Base-by-base conservation (phyloP, 805 yeast species). In the Hermanozyma aechmeae region DNA sequence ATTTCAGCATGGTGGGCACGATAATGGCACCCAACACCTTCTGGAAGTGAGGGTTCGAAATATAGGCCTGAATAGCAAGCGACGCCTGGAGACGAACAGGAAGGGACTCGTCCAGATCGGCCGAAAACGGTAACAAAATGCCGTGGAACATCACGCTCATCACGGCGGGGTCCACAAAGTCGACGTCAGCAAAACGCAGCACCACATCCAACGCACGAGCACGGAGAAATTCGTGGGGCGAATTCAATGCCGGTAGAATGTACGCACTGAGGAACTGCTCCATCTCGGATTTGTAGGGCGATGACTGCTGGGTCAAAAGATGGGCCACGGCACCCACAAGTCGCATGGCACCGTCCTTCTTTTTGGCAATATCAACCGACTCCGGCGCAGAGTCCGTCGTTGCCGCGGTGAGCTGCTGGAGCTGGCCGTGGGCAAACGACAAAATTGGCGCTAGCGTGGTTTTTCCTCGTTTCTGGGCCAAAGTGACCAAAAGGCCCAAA, bases 81-180 rank as follows among this genome's bases (percentile, higher is more conserved):
- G 96, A 84, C 12, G 89, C 86, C 46, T 84, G 82, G 27, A 89
- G 68, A 49, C 77, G 80, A 3, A 85, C 83, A 0, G 96, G 95
- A 29, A 74, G 53, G 32, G 80, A 58, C 22, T 25, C 35, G 13
- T 29, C 27, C 19, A 40, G 25, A 13, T 46, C 43, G 9, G 46
- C 22, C 25, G 40, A 40, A 33, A 62, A 62, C 25, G 51, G 51
- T 2, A 40, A 37, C 16, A 60, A 39, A 13, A 63, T 53, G 4
- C 61, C 60, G 23, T 56, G 56, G 38, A 53, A 59, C 14, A 61
- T 35, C 4, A 42, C 26, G 6, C 50, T 35, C 13, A 49, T 29
- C 16, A 45, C 45, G 10, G 45, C 46, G 10, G 38, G 42, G 24
- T 44, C 39, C 10, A 57, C 46, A 40, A 81, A 75, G 26, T 69